phyloP scores from a whole-genome alignment of 805 yeast species.

The Candida endomychidarum region DNA sequence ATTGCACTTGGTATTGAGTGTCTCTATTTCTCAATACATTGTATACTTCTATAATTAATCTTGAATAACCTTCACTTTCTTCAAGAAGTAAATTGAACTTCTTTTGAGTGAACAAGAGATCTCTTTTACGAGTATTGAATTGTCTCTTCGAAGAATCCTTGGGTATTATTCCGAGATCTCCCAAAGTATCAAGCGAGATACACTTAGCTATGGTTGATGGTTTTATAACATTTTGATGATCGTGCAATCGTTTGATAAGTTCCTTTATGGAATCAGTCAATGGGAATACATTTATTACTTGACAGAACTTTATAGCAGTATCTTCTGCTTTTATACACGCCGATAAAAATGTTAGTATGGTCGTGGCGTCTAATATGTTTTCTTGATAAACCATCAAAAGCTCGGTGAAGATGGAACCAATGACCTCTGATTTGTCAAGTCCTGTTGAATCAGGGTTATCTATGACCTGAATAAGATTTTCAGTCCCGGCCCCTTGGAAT shows the following conservation, averaged over 20 bases:
- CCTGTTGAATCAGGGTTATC: slow-evolving; percentile 24
- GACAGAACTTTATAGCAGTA: slow-evolving; percentile 36
- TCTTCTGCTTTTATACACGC: slow-evolving; percentile 30
- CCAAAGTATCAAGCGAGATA: slow-evolving; percentile 29
- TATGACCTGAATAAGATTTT: slow-evolving; percentile 29
- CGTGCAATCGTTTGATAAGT: slow-evolving; percentile 23
- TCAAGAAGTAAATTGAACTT: slow-evolving; percentile 71
- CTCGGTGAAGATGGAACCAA: slow-evolving; percentile 15
- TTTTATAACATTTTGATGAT: slow-evolving; percentile 26
- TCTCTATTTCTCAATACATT: slow-evolving; percentile 39
- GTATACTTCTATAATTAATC: slow-evolving; percentile 51
- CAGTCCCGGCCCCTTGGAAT: slow-evolving; percentile 32
- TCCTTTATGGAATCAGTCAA: slow-evolving; percentile 20
- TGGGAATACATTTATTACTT: slow-evolving; percentile 40
- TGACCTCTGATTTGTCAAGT: not conserved
- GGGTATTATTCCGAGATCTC: slow-evolving; percentile 31
- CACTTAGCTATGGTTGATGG: slow-evolving; percentile 31
- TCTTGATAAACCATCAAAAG: slow-evolving; percentile 13
- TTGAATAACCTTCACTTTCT: slow-evolving; percentile 76
- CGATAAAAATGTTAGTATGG: slow-evolving; percentile 20
- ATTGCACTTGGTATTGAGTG: slow-evolving; percentile 40
- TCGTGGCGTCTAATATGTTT: slow-evolving; percentile 2
- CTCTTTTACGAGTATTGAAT: slow-evolving; percentile 36
- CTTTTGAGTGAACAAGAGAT: slow-evolving; percentile 48
- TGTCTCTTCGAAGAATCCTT: slow-evolving; percentile 34